Evolutionary conservation across 768 basidiomycete species (phyloP).

Genomic region (Hypholoma fasciculare): DNA sequence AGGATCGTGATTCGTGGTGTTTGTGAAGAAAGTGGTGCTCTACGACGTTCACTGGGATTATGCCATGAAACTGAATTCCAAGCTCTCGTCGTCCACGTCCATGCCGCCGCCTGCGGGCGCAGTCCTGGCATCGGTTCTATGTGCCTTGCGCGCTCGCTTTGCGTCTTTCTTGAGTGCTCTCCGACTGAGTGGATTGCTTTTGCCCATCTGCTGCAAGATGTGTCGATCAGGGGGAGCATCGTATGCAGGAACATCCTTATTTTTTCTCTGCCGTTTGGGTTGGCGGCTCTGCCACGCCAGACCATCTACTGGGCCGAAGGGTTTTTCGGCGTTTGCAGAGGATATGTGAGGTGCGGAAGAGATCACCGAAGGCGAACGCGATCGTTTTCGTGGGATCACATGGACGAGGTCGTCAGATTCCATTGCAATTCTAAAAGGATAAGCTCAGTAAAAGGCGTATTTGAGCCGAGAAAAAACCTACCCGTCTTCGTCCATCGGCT

Average conservation of each 20-base stretch:
- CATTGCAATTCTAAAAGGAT: slow-evolving; percentile 28
- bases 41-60: slow-evolving; percentile 8
- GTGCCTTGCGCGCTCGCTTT: slow-evolving; percentile 60
- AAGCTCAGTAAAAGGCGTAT: background rate
- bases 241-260: slow-evolving; percentile 54
- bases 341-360: slow-evolving; percentile 10
- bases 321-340: slow-evolving; percentile 5
- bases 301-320: background rate
- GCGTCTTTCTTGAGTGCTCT: slow-evolving; percentile 62
- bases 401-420: slow-evolving; percentile 34
- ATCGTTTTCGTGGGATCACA: slow-evolving; percentile 36
- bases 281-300: slow-evolving; percentile 29
- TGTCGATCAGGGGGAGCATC: slow-evolving; percentile 50
- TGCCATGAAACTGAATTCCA: slow-evolving; percentile 51
- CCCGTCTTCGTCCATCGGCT: slow-evolving; percentile 42
- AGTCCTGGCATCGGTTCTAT: slow-evolving; percentile 27
- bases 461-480: slow-evolving; percentile 24
- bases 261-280: slow-evolving; percentile 62
- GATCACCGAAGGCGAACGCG: slow-evolving; percentile 35
- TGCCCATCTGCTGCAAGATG: slow-evolving; percentile 45
- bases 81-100: slow-evolving; percentile 47
- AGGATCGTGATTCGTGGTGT: too few relatives aligned
- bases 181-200: slow-evolving; percentile 60
- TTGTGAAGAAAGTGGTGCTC: too few relatives aligned
- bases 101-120: slow-evolving; percentile 28